These are phyloP conservation scores for Backusella luteola DNA, from an alignment of 192 early-diverging fungal species.

Conservation along the genomic window DNA sequence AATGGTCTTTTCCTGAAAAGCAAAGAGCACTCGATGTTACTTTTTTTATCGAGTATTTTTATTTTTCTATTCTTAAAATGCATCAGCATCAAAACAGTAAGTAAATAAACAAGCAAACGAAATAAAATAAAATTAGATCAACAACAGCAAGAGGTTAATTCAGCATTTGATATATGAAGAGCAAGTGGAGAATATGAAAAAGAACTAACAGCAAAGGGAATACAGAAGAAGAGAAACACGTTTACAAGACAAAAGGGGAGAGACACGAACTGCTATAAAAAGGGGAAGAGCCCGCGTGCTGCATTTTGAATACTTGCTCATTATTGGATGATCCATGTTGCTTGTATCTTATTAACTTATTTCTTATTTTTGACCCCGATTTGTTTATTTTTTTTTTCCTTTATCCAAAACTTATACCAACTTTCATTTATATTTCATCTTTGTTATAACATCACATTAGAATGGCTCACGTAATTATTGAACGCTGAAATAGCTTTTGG, in stretches of 20 bases:
- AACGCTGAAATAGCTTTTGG: neutral
- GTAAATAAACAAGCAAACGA: no score
- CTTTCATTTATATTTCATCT: neutral
- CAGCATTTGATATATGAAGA: neutral
- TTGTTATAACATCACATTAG: neutral
- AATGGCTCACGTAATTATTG: constrained; percentile 17
- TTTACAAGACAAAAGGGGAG: neutral
- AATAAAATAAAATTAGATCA: no score
- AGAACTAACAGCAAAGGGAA: neutral
- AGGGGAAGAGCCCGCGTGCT: constrained; percentile 1
- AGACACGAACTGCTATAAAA: neutral
- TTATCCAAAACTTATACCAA: neutral
- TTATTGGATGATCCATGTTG: constrained; percentile 4
- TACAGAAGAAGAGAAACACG: neutral
- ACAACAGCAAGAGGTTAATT: neutral
- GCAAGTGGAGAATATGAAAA: neutral
- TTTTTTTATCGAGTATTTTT: no score
- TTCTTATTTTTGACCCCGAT: neutral
- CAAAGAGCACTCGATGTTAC: no score
- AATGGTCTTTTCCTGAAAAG: no score
- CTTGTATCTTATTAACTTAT: constrained; percentile 6
- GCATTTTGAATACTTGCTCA: constrained; percentile 2
- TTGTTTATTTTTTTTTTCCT: neutral
- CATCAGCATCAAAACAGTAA: no score
- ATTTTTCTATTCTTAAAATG: no score